These are phyloP conservation scores for Dissophora globulifera DNA, from an alignment of 192 early-diverging fungal genomes.

Conservation along the genomic window DNA sequence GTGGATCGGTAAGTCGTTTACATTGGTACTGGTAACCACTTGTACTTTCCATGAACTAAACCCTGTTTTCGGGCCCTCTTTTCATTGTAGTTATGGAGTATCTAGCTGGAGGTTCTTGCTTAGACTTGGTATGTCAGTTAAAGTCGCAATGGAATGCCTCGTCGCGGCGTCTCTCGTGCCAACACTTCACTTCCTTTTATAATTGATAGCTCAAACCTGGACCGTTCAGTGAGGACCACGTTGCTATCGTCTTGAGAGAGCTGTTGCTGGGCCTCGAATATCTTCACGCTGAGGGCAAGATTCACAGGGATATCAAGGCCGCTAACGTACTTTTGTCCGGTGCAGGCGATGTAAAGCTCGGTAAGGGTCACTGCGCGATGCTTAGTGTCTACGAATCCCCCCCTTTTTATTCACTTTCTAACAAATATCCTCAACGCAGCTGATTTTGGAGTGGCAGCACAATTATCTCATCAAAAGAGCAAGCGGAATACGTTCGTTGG, in stretches of 20 bases:
- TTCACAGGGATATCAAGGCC: slow-evolving; percentile 96
- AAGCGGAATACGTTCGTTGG: slow-evolving; percentile 93
- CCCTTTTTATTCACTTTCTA: neutral
- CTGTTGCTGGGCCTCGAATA: slow-evolving; percentile 91
- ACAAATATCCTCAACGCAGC: too few species aligned
- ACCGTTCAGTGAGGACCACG: slow-evolving; percentile 56
- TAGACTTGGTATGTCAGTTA: slow-evolving; percentile 60
- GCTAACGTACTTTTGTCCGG: slow-evolving; percentile 83
- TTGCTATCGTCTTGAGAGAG: slow-evolving; percentile 79
- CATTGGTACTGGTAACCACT: neutral
- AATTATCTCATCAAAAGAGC: slow-evolving; percentile 66
- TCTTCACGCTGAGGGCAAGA: slow-evolving; percentile 91
- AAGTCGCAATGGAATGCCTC: too few species aligned
- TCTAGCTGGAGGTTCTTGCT: slow-evolving; percentile 61
- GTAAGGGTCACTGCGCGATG: slow-evolving; percentile 16
- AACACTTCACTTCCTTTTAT: slow-evolving; percentile 5
- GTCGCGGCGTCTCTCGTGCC: too few species aligned
- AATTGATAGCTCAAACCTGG: slow-evolving; percentile 60
- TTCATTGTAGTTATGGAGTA: slow-evolving; percentile 63
- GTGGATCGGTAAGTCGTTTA: slow-evolving; percentile 66
- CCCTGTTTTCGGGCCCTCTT: too few species aligned
- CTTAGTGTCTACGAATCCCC: neutral
- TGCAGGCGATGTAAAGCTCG: slow-evolving; percentile 57
- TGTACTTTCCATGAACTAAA: slow-evolving; percentile 2
- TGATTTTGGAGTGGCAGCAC: slow-evolving; percentile 97